phyloP scores from a whole-genome alignment of 2,329 filamentous ascomycete species.

The Penicillium palitans region DNA sequence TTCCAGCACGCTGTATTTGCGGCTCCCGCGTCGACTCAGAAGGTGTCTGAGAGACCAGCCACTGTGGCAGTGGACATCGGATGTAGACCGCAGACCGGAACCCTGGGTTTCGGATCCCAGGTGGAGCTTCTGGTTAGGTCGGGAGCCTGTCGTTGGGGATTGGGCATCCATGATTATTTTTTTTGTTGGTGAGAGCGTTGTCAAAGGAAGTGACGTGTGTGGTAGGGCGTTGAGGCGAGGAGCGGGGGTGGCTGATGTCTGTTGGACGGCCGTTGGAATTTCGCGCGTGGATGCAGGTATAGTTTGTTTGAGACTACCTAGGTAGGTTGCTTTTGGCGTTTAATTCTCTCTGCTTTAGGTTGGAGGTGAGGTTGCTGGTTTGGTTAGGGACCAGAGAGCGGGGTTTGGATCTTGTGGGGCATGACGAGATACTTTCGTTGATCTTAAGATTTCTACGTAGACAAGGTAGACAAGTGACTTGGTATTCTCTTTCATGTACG shows the following conservation, averaged over 20 bases:
- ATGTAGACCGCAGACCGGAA: background rate
- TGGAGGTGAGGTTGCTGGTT: slow-evolving; percentile 7
- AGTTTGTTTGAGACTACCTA: background rate
- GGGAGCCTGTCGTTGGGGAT: slow-evolving; percentile 13
- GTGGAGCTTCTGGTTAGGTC: background rate
- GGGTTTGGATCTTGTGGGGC: slow-evolving; percentile 20
- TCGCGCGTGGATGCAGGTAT: background rate
- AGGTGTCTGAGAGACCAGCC: slow-evolving; percentile 25
- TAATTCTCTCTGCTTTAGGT: slow-evolving; percentile 3
- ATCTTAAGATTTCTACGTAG: background rate
- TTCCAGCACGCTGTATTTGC: slow-evolving; percentile 24
- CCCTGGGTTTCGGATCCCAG: background rate
- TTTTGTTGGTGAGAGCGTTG: background rate
- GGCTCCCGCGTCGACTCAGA: slow-evolving; percentile 23
- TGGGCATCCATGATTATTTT: slow-evolving; percentile 22
- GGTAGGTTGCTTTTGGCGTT: background rate
- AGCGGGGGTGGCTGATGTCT: slow-evolving; percentile 9
- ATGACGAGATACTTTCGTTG: slow-evolving; percentile 1
- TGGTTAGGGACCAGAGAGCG: slow-evolving; percentile 16
- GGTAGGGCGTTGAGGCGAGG: slow-evolving; percentile 2
- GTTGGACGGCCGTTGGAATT: background rate
- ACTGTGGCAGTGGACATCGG: background rate
- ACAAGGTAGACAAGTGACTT: background rate
- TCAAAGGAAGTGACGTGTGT: background rate
- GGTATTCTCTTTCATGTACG: background rate